Evolutionary conservation across 129 eudicot species (phyloP).

Genomic region (Tagetes patula): DNA sequence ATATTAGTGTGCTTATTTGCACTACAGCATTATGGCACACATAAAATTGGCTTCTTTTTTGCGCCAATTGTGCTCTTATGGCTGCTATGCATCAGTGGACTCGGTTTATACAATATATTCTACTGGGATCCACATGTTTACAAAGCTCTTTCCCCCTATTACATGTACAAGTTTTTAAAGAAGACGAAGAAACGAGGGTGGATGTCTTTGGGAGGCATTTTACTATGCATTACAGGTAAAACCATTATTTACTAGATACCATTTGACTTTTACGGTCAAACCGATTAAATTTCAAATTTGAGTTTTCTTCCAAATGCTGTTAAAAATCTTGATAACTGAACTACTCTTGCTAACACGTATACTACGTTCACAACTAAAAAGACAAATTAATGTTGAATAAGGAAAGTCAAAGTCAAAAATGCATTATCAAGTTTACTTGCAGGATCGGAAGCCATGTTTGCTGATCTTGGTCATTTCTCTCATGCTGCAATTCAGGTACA

Average conservation of each 20-base stretch:
- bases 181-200: constrained; percentile 85
- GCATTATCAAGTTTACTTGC: constrained; percentile 29
- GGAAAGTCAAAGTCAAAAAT: neutral
- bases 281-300: neutral
- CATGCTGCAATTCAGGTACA: constrained; percentile 86
- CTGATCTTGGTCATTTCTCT: constrained; percentile 97
- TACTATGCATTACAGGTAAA: constrained; percentile 89
- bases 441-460: constrained; percentile 99
- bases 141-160: constrained; percentile 88
- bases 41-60: constrained; percentile 77
- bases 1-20: constrained; percentile 91
- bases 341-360: neutral
- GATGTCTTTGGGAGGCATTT: constrained; percentile 96
- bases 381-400: neutral
- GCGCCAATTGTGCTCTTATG: constrained; percentile 84
- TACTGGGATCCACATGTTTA: constrained; percentile 78
- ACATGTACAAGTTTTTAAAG: constrained; percentile 86
- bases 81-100: constrained; percentile 84
- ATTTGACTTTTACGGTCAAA: constrained; percentile 20
- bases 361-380: neutral
- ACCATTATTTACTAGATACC: neutral
- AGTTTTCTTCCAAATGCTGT: neutral
- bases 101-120: constrained; percentile 79
- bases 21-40: constrained; percentile 93
- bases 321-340: neutral